Evolutionary conservation across 75 land plant genomes (phyloP), one percentile per base, ranked within the genome.

Genomic region (Pinus albicaulis): DNA sequence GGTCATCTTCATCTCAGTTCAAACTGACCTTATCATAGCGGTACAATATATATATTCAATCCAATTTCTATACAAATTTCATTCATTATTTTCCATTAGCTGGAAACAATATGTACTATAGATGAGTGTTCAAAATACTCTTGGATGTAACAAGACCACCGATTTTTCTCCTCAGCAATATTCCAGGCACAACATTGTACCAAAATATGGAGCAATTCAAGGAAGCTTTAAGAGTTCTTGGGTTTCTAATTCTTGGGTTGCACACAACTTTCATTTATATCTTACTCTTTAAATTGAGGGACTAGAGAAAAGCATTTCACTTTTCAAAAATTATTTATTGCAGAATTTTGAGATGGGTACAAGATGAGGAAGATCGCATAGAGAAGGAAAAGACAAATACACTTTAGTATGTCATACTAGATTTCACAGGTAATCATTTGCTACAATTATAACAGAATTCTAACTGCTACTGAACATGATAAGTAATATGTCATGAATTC

Each of bases 101-200:
- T 44, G 52, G 71, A 12, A 68, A 68, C 26, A 26, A 68, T 15
- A 68, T 25, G 19, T 34, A 25, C 71, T 28, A 20, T 25, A 16
- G 26, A n/a, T n/a, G 5, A 16, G 68, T 96, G 34, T 78, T 90
- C 38, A 96, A 96, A 85, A 84, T 96, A 48, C 71, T 96, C 55
- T 64, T 94, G 38, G 90, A 94, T 79, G 94, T 96, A 3, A 94
- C 98, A 25, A 80, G 99, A 74, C 99, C 99, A 48, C 96, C 90
- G 81, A 92, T 86, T 4, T 76, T 87, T 41, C 82, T 79, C 22
- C 65, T 92, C 52, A 97, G 99, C 17, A 91, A 92, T 68, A 86
- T 96, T 20, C 88, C 91, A 11, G 94, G 97, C 11, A 91, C 98
- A 4, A 72, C 76, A 31, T 76, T 87, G 36, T 96, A 88, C 73